Evolutionary conservation across 352 stramenopile species (phyloP).

Genomic region (Globisporangium cylindrosporum): DNA sequence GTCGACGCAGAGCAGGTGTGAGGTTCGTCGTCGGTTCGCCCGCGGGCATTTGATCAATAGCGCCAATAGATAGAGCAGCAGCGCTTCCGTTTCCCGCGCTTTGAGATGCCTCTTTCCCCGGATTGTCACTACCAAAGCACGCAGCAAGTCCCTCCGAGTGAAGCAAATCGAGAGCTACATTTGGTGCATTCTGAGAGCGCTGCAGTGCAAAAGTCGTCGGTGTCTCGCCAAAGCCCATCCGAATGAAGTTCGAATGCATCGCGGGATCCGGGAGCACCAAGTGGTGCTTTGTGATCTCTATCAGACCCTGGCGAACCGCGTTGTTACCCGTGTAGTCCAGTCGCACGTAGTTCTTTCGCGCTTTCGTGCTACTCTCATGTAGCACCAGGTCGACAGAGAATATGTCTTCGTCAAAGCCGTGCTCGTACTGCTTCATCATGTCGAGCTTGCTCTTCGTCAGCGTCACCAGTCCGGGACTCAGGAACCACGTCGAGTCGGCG

Average conservation of each 20-base stretch:
- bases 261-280: conserved; percentile 65
- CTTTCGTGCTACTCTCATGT: conserved; percentile 47
- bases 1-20: conserved; percentile 28
- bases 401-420: conserved; percentile 76
- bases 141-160: conserved; percentile 58
- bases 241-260: conserved; percentile 82
- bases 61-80: not conserved
- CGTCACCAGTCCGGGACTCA: conserved; percentile 61
- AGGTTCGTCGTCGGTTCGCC: conserved; percentile 18
- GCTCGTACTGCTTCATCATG: conserved; percentile 85
- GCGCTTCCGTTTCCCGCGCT: conserved; percentile 1
- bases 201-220: conserved; percentile 77
- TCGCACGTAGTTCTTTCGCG: conserved; percentile 33
- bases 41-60: conserved; percentile 17
- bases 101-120: conserved; percentile 11
- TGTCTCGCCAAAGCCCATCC: conserved; percentile 73
- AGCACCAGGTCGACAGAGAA: conserved; percentile 82
- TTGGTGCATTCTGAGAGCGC: conserved; percentile 71
- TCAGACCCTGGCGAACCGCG: conserved; percentile 60
- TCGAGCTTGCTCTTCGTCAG: conserved; percentile 73
- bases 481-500: conserved; percentile 78
- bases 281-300: conserved; percentile 83
- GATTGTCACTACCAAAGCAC: conserved; percentile 42
- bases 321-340: conserved; percentile 71
- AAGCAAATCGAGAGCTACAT: conserved; percentile 70